phyloP scores from a whole-genome alignment of 2,329 filamentous ascomycete species.

The Emergomyces pasteurianus region DNA sequence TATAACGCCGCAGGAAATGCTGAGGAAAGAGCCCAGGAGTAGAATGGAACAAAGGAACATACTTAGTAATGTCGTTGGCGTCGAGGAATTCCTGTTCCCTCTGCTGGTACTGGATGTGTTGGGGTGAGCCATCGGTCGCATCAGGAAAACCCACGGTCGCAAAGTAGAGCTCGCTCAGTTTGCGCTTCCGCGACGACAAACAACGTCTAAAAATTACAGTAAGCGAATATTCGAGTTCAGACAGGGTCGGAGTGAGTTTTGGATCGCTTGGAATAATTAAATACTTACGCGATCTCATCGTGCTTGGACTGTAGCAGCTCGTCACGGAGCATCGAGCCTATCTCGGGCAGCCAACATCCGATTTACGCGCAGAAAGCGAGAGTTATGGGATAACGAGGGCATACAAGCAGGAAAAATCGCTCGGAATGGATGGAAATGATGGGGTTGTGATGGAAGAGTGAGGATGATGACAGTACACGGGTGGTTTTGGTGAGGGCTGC shows the following conservation, averaged over 20 bases:
- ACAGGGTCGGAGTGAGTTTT: conserved; percentile 10
- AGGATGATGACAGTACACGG: conserved; percentile 17
- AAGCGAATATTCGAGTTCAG: conserved; percentile 22
- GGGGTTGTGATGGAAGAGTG: conserved; percentile 27
- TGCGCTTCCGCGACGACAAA: conserved; percentile 77
- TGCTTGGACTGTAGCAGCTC: conserved; percentile 39
- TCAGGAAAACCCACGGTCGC: conserved; percentile 50
- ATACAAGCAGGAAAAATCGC: conserved; percentile 34
- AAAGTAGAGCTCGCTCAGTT: conserved; percentile 78
- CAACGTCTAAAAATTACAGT: conserved; percentile 34
- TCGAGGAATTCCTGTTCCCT: conserved; percentile 44
- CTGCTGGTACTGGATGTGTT: conserved; percentile 41
- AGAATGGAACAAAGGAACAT: conserved; percentile 22
- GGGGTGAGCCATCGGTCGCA: conserved; percentile 42
- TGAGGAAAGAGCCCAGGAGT: neutral
- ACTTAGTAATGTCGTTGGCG: conserved; percentile 47
- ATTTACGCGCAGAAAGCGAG: conserved; percentile 36
- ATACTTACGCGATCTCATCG: conserved; percentile 40
- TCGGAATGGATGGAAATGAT: conserved; percentile 33
- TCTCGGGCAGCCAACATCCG: conserved; percentile 37
- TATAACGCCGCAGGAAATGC: neutral
- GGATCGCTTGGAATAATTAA: conserved; percentile 21
- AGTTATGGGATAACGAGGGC: conserved; percentile 27
- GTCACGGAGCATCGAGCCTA: conserved; percentile 39
- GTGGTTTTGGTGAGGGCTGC: neutral